Conservation (phyloP, 805 yeast species). For the Wickerhamomyces mucosus region DNA sequence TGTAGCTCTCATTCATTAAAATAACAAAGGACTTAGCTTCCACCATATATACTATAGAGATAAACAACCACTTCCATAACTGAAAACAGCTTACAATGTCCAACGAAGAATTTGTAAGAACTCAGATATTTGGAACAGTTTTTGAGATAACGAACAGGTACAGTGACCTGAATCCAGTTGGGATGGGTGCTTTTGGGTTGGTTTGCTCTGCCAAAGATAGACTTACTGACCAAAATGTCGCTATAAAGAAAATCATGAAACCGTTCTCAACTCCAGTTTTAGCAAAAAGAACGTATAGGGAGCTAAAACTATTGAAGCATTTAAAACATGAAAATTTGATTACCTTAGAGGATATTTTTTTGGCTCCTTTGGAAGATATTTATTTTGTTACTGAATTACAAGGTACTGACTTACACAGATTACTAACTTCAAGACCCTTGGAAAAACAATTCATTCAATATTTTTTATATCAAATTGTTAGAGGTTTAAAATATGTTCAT, state of each 20-base stretch:
- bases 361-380: constrained; percentile 92
- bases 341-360: constrained; percentile 84
- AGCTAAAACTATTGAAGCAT: constrained; percentile 85
- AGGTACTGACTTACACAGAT: constrained; percentile 92
- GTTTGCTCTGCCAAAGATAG: constrained; percentile 95
- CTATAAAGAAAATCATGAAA: constrained; percentile 95
- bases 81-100: constrained; percentile 15
- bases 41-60: no score
- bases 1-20: no score
- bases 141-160: constrained; percentile 88
- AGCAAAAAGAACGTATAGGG: constrained; percentile 95
- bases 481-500: constrained; percentile 85
- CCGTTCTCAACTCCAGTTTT: constrained; percentile 92
- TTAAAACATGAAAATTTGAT: constrained; percentile 91
- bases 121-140: constrained; percentile 91
- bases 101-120: constrained; percentile 32
- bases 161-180: constrained; percentile 91
- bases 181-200: constrained; percentile 99
- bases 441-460: constrained; percentile 96
- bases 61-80: no score
- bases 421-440: constrained; percentile 85
- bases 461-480: constrained; percentile 85
- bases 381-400: constrained; percentile 93
- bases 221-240: constrained; percentile 85
- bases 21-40: no score